phyloP scores from a whole-genome alignment of 2,329 filamentous ascomycete species.

The Metarhizium brunneum region DNA sequence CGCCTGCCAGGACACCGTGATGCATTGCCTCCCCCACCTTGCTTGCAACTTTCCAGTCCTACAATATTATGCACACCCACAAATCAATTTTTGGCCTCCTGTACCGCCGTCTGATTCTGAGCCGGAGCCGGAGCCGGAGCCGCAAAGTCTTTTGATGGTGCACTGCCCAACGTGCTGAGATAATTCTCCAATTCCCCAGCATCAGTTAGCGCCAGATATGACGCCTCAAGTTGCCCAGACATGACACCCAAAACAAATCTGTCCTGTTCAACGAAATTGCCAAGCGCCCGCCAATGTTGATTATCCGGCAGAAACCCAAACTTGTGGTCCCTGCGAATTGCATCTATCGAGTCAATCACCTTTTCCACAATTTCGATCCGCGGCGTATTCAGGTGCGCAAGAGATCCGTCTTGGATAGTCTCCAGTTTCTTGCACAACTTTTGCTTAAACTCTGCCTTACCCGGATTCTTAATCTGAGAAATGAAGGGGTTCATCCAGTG shows the following conservation, averaged over 20 bases:
- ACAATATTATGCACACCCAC: not conserved
- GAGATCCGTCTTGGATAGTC: not conserved
- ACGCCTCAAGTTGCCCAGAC: slow-evolving; percentile 15
- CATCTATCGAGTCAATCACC: slow-evolving; percentile 17
- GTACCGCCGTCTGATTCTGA: not conserved
- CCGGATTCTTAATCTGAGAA: slow-evolving; percentile 4
- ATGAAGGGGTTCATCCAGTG: slow-evolving; percentile 1
- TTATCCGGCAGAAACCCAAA: slow-evolving; percentile 22
- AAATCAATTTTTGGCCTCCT: not conserved
- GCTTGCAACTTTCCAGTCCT: not conserved
- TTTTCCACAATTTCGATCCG: slow-evolving; percentile 7
- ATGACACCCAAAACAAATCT: slow-evolving; percentile 23
- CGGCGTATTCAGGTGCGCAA: not conserved
- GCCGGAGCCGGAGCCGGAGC: slow-evolving; percentile 2
- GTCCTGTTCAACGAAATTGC: slow-evolving; percentile 14
- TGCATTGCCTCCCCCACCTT: not conserved
- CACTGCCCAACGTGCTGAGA: slow-evolving; percentile 14
- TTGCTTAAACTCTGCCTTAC: slow-evolving; percentile 17
- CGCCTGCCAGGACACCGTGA: not conserved
- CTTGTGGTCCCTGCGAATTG: slow-evolving; percentile 13
- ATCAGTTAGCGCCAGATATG: slow-evolving; percentile 18
- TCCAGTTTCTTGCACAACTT: slow-evolving; percentile 6
- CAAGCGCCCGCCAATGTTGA: slow-evolving; percentile 25
- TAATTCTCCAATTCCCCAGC: slow-evolving; percentile 17
- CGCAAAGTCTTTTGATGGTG: slow-evolving; percentile 17